Evolutionary conservation across 768 basidiomycete genomes (phyloP), one percentile per base, ranked within the genome.

Genomic region (Lactarius sanguifluus): DNA sequence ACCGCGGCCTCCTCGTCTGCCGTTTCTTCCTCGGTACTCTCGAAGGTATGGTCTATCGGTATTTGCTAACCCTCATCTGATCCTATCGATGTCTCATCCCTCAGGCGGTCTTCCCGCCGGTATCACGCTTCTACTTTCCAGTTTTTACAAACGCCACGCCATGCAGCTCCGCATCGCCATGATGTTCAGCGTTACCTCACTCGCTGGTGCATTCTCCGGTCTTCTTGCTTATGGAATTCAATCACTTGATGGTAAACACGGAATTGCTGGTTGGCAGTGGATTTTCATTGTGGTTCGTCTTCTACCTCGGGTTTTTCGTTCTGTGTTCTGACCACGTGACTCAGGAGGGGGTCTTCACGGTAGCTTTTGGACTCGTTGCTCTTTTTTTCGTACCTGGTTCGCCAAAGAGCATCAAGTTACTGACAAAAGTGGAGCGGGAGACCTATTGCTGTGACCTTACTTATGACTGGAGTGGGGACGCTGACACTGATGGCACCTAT

Each of bases 231-330:
- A 83, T 32, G 85, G 80, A 0, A 86, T 90, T 59, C 70, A 79
- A 20, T 74, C 84, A 16, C 84, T 90, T 79, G 74, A 85, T 50
- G 84, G 84, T 8, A 74, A 80, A 18, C 79, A 81, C 2, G 82
- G 84, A 3, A 79, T 75, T 64, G 77, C 82, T 2, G 87, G 83
- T 0, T 89, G 87, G 87, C 78, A 83, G 16, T 90, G 86, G 87
- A 83, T 88, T 54, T 86, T 87, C 73, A 84, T 86, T 62, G 76
- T 87, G 32, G 82, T 83, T 73, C 1, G 73, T 64, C 2, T 7
- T 43, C 2, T 50, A 3, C 12, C 28, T 32, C 32, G 32, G 32
- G 32, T 12, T 13, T 15, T 40, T 2, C 12, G 2, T 58, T 56
- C 9, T 0, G 1, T 8, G 28, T 3, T 56, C 28, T 13, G 13